Percentiles rank a stretch among this genome's conserved stretches.
These are phyloP conservation scores for Monosporascus sp. DNA, from an alignment of 2,329 filamentous ascomycete genomes.

Conservation along the genomic window DNA sequence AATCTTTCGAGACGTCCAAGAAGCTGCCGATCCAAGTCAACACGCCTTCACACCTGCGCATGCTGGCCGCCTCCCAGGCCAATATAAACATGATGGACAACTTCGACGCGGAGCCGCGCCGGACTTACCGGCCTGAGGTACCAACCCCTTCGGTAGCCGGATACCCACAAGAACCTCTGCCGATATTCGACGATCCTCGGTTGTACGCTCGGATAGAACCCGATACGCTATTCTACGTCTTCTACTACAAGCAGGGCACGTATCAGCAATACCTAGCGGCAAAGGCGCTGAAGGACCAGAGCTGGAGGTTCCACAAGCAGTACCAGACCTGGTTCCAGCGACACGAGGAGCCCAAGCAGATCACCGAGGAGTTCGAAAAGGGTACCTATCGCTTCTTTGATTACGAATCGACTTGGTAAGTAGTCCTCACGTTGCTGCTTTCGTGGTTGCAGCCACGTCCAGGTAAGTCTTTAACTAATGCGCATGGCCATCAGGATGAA, in stretches of 20 bases:
- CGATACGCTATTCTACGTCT: slow-evolving; percentile 96
- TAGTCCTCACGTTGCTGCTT: slow-evolving; percentile 14
- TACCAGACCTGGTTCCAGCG: slow-evolving; percentile 99
- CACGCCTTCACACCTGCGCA: slow-evolving; percentile 63
- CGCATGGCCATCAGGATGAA: background rate
- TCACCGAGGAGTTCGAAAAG: slow-evolving; percentile 98
- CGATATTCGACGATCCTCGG: slow-evolving; percentile 85
- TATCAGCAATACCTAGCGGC: slow-evolving; percentile 94
- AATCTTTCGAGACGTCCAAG: slow-evolving; percentile 83
- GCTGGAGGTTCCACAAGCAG: slow-evolving; percentile 99
- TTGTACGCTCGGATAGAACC: slow-evolving; percentile 88
- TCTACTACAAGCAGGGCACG: slow-evolving; percentile 96
- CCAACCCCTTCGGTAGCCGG: slow-evolving; percentile 71
- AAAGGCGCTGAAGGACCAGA: slow-evolving; percentile 95
- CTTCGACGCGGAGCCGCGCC: slow-evolving; percentile 74
- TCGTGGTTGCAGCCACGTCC: no score
- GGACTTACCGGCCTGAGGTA: slow-evolving; percentile 78
- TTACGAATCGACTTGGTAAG: slow-evolving; percentile 97
- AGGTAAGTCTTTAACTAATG: background rate
- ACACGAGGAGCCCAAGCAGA: slow-evolving; percentile 96
- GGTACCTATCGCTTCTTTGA: slow-evolving; percentile 99
- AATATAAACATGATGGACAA: slow-evolving; percentile 62
- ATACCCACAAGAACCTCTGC: slow-evolving; percentile 88
- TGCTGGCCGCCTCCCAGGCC: slow-evolving; percentile 71
- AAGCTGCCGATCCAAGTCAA: slow-evolving; percentile 57